phyloP scores from a whole-genome alignment of 768 basidiomycete species.

The Xanthoconium purpureum region DNA sequence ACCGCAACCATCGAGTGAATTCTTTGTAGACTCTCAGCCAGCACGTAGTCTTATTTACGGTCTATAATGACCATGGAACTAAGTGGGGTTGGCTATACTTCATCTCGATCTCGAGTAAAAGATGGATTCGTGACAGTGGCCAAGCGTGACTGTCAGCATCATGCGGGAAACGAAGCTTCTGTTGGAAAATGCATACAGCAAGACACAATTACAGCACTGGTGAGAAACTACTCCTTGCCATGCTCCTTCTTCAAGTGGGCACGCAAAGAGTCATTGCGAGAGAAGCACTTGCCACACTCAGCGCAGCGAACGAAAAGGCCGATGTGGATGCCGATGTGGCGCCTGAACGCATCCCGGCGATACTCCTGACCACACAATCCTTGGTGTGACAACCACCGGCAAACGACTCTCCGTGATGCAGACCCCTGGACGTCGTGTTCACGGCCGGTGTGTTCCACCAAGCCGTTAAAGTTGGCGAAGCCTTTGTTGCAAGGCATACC shows the following conservation, averaged over 20 bases:
- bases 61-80: too few relatives aligned
- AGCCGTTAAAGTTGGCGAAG: not conserved
- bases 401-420: not conserved
- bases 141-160: too few relatives aligned
- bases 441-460: not conserved
- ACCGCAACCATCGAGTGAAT: not conserved
- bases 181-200: not conserved
- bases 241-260: conserved; percentile 2
- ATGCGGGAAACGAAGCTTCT: not conserved
- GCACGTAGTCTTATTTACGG: too few relatives aligned
- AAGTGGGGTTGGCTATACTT: too few relatives aligned
- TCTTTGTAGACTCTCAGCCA: too few relatives aligned
- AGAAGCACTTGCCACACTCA: not conserved
- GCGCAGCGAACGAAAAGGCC: not conserved
- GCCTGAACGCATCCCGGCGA: not conserved
- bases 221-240: not conserved
- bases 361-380: not conserved
- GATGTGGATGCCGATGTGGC: conserved; percentile 10
- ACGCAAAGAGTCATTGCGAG: conserved; percentile 2
- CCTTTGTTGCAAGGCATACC: not conserved
- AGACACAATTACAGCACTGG: not conserved
- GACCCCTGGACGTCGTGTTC: conserved; percentile 6
- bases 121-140: too few relatives aligned
- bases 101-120: too few relatives aligned
- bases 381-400: not conserved